A percentile compares a stretch with the other conserved stretches of the same genome.
phyloP scores from a whole-genome alignment of 192 early-diverging fungal species.

The Geosiphon pyriformis region DNA sequence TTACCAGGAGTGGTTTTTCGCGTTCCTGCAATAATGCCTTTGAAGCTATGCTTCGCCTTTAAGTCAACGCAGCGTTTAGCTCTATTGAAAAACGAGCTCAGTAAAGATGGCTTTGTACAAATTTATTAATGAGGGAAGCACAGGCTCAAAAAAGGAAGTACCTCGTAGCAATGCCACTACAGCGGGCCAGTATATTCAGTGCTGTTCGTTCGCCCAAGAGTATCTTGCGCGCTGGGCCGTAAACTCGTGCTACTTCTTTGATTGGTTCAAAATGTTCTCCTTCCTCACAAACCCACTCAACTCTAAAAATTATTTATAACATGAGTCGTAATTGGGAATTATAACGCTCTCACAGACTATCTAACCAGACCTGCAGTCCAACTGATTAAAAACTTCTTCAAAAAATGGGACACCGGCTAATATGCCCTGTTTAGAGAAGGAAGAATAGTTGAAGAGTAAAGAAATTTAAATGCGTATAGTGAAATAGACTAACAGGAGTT shows the following conservation, averaged over 20 bases:
- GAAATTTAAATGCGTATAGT: too few relatives aligned
- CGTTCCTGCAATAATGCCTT: constrained; percentile 89
- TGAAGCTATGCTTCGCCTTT: constrained; percentile 66
- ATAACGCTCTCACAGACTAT: constrained; percentile 13
- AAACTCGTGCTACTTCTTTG: constrained; percentile 69
- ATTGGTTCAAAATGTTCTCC: constrained; percentile 77
- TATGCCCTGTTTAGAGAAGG: constrained; percentile 70
- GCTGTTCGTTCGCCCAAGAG: constrained; percentile 92
- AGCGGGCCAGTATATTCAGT: constrained; percentile 89
- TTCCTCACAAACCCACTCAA: constrained; percentile 81
- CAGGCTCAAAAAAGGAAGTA: constrained; percentile 30
- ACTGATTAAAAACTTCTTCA: constrained; percentile 87
- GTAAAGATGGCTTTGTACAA: too few relatives aligned
- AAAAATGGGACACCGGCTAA: constrained; percentile 95
- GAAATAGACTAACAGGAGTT: constrained; percentile 36
- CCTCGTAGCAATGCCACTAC: constrained; percentile 87
- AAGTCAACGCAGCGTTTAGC: constrained; percentile 50
- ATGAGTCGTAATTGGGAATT: not conserved
- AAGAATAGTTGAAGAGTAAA: too few relatives aligned
- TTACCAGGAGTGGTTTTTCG: constrained; percentile 94
- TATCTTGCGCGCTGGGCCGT: constrained; percentile 75
- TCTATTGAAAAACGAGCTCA: constrained; percentile 36
- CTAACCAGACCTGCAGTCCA: constrained; percentile 70
- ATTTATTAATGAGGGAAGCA: not conserved
- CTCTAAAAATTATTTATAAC: constrained; percentile 49